Percentiles rank a stretch among this genome's conserved stretches.
Evolutionary conservation across 2,329 filamentous ascomycete genomes (phyloP).

Genomic region (Curvularia sp.): DNA sequence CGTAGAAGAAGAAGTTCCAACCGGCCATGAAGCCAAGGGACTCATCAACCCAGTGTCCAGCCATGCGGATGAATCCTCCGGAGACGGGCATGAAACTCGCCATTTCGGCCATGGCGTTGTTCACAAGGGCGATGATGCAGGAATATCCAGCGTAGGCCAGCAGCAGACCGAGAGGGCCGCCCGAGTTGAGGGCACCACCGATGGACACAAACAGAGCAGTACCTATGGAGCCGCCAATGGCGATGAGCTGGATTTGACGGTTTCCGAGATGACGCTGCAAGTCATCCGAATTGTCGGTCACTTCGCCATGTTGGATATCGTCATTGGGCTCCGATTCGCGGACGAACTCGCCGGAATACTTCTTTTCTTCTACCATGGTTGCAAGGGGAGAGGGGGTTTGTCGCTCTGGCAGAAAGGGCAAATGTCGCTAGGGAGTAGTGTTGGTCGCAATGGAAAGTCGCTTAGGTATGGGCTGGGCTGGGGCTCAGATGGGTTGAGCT

Average conservation of each 20-base stretch:
- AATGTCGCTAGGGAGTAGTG: slow-evolving; percentile 19
- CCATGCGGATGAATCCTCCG: slow-evolving; percentile 69
- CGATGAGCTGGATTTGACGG: slow-evolving; percentile 52
- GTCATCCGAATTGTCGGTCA: slow-evolving; percentile 47
- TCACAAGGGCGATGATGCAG: slow-evolving; percentile 65
- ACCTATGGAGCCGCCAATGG: slow-evolving; percentile 52
- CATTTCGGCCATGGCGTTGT: slow-evolving; percentile 72
- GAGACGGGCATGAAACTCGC: slow-evolving; percentile 66
- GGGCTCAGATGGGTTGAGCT: background rate
- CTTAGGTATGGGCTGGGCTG: slow-evolving; percentile 16
- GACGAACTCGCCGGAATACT: slow-evolving; percentile 43
- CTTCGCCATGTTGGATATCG: slow-evolving; percentile 39
- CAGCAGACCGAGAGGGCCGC: slow-evolving; percentile 62
- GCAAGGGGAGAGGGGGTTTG: slow-evolving; percentile 21
- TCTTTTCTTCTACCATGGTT: slow-evolving; percentile 43
- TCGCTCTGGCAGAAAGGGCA: slow-evolving; percentile 20
- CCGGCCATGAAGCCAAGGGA: slow-evolving; percentile 65
- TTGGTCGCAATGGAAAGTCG: slow-evolving; percentile 22
- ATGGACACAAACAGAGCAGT: slow-evolving; percentile 67
- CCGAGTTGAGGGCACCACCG: slow-evolving; percentile 61
- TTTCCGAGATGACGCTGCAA: slow-evolving; percentile 51
- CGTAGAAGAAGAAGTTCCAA: slow-evolving; percentile 62
- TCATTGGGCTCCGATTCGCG: slow-evolving; percentile 32
- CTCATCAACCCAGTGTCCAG: slow-evolving; percentile 71
- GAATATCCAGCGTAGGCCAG: slow-evolving; percentile 66